Evolutionary conservation across 108 stramenopile genomes (phyloP), one percentile per base, ranked within the genome.

Genomic region (Pseudonitzschia delicatissima): DNA sequence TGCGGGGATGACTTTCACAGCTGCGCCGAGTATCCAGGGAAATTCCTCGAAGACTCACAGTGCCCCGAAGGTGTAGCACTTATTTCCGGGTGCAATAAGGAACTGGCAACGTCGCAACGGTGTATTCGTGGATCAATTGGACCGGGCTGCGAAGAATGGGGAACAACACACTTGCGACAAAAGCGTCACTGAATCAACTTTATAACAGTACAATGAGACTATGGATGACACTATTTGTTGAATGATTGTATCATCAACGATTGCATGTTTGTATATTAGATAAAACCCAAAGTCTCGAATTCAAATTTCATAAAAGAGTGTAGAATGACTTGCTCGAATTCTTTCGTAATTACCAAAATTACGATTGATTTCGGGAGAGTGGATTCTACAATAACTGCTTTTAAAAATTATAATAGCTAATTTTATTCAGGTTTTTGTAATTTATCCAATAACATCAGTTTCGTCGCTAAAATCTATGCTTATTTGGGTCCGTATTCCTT

Each of bases 401-500:
- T 42, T 42, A 15, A 42, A 42, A 42, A 42, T 42, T 42, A 15
- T 42, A 42, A 11, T 42, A 42, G 40, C 15, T 15, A 42, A 42
- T 42, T 42, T n/a, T n/a, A n/a, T n/a, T n/a, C n/a, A n/a, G n/a
- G n/a, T n/a, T n/a, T n/a, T n/a, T n/a, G n/a, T 42, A 2, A 42
- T 1, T 42, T 15, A 42, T 15, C 15, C 40, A 42, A 15, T 15
- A 2, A 42, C 15, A 42, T 0, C 15, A 15, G 15, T 42, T 42
- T 42, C 40, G 11, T 15, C 15, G 11, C 11, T 11, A 6, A 55
- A n/a, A 31, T 55, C 29, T 61, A 61, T 4, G 60, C 36, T 11
- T 61, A 18, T 37, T 61, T 61, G 2, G 60, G 37, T 21, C 60
- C 60, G 32, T 58, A 62, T 45, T 74, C 73, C 13, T 82, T 72